Evolutionary conservation across 148 eudicot genomes (phyloP).

Genomic region (Polygonum maritimum): DNA sequence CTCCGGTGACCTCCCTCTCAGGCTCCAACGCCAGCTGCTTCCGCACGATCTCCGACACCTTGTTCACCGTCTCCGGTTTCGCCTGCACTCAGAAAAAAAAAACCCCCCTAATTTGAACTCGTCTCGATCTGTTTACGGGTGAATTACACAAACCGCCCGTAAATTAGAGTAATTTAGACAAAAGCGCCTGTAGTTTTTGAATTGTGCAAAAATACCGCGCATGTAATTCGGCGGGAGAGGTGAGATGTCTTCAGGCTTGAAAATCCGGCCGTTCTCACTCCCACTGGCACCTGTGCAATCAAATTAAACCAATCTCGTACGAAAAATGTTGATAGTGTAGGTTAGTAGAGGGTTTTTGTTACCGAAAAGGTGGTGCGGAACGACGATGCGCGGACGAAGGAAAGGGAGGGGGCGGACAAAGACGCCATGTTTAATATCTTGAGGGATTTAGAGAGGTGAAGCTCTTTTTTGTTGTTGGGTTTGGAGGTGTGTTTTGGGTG

Average conservation of each 20-base stretch:
- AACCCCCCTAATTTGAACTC: no score
- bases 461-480: neutral
- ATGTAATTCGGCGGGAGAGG: neutral
- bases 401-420: neutral
- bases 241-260: neutral
- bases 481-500: no score
- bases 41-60: constrained; percentile 48
- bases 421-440: neutral
- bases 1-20: constrained; percentile 30
- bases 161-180: no score
- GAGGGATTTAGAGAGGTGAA: neutral
- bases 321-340: no score
- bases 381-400: neutral
- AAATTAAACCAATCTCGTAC: neutral
- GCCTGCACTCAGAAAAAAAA: constrained; percentile 22
- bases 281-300: neutral
- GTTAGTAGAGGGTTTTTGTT: neutral
- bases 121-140: no score
- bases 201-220: neutral
- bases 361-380: neutral
- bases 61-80: constrained; percentile 44
- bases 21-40: constrained; percentile 39
- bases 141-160: neutral
- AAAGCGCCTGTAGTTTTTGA: no score
- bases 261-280: neutral